phyloP scores from a whole-genome alignment of 805 yeast genomes.

The Myxozyma geophila region DNA sequence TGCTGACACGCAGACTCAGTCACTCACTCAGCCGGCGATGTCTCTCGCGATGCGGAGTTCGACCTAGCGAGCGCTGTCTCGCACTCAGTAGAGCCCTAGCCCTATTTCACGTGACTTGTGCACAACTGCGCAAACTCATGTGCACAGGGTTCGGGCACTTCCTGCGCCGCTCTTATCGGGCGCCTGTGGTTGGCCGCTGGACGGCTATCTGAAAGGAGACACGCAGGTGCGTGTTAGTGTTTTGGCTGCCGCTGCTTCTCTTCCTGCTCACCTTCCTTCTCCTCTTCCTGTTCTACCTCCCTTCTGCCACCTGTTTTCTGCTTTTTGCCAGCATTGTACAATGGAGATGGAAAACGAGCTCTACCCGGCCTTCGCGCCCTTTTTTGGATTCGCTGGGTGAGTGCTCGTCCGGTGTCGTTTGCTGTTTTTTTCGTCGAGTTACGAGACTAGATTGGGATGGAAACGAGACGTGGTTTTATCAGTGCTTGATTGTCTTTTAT shows the following conservation, averaged over 20 bases:
- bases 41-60: no score
- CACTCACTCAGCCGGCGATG: no score
- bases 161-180: conserved; percentile 18
- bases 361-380: conserved; percentile 93
- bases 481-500: no score
- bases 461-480: no score
- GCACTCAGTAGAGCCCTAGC: not conserved
- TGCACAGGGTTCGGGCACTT: conserved; percentile 1
- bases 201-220: not conserved
- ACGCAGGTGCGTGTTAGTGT: not conserved
- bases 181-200: conserved; percentile 26
- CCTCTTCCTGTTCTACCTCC: not conserved
- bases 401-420: conserved; percentile 32
- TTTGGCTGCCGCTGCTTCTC: conserved; percentile 6
- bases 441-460: not conserved
- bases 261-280: not conserved
- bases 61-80: not conserved
- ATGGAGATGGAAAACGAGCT: conserved; percentile 56
- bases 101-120: not conserved
- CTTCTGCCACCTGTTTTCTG: not conserved
- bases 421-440: conserved; percentile 1
- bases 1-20: no score
- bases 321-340: not conserved
- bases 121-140: not conserved
- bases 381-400: conserved; percentile 93